Percentiles rank a stretch among this genome's conserved stretches.
phyloP scores from a whole-genome alignment of 306 rosid species.

The Dalbergia cultrata region DNA sequence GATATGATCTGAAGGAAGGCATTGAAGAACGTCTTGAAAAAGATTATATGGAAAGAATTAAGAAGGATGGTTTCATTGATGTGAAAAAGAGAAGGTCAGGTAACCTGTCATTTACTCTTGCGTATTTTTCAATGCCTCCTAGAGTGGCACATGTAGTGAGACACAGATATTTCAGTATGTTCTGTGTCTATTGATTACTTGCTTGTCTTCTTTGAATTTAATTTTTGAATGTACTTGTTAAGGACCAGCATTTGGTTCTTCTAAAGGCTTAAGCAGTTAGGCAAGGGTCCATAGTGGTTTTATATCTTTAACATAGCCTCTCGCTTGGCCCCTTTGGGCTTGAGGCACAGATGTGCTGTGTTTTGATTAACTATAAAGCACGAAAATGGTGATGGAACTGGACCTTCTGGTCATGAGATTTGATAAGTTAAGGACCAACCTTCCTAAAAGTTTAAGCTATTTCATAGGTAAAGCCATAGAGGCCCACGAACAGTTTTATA shows the following conservation, averaged over 20 bases:
- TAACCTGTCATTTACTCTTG: constrained; percentile 41
- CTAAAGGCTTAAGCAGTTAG: too few species aligned
- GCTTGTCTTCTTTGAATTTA: background rate
- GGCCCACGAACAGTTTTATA: background rate
- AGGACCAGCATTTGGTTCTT: background rate
- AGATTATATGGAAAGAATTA: constrained; percentile 62
- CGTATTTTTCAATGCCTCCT: background rate
- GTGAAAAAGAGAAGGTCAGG: constrained; percentile 58
- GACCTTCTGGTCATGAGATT: constrained; percentile 1
- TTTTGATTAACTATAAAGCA: background rate
- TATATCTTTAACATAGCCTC: background rate
- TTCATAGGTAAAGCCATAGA: background rate
- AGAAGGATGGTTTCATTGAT: constrained; percentile 67
- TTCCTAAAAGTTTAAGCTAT: background rate
- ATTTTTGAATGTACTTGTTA: background rate
- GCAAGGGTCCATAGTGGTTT: background rate
- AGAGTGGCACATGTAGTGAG: background rate
- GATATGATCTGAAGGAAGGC: constrained; percentile 73
- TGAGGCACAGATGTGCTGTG: background rate
- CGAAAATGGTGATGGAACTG: background rate
- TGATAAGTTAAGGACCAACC: background rate
- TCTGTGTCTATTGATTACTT: background rate
- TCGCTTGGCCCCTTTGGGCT: background rate
- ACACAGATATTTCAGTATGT: background rate
- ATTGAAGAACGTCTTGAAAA: constrained; percentile 69